These are phyloP conservation scores for Chaetomium tenue DNA, from an alignment of 495 filamentous ascomycete species.

Conservation along the genomic window DNA sequence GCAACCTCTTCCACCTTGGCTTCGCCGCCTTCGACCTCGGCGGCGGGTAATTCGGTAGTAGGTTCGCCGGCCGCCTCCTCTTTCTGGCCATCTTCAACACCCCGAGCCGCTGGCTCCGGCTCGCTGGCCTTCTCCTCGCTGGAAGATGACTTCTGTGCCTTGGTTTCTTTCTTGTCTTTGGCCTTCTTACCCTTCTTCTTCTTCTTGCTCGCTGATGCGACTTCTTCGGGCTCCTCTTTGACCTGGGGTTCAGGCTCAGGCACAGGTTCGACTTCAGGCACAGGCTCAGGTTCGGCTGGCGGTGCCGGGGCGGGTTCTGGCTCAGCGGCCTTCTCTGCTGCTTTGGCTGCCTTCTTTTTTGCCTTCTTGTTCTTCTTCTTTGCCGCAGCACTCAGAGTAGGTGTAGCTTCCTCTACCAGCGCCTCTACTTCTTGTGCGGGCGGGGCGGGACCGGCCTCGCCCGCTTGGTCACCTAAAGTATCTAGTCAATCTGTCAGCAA, in stretches of 20 bases:
- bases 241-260: slow-evolving; percentile 19
- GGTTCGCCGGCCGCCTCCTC: slow-evolving; percentile 14
- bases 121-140: slow-evolving; percentile 21
- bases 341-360: slow-evolving; percentile 29
- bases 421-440: slow-evolving; percentile 3
- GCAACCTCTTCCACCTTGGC: slow-evolving; percentile 18
- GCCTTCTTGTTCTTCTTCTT: slow-evolving; percentile 36
- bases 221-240: slow-evolving; percentile 23
- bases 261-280: slow-evolving; percentile 13
- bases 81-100: slow-evolving; percentile 3
- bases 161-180: slow-evolving; percentile 27
- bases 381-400: neutral
- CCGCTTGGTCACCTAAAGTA: neutral
- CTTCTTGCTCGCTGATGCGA: slow-evolving; percentile 18
- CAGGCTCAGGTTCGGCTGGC: slow-evolving; percentile 11
- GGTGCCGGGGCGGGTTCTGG: slow-evolving; percentile 11
- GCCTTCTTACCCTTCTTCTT: slow-evolving; percentile 35
- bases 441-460: neutral
- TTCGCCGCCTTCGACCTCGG: slow-evolving; percentile 21
- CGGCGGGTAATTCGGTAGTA: neutral
- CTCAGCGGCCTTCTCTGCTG: slow-evolving; percentile 23
- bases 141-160: slow-evolving; percentile 17
- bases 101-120: slow-evolving; percentile 5
- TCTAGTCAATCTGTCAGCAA: neutral
- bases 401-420: slow-evolving; percentile 21